Evolutionary conservation across 1,284 basidiomycete species (phyloP).

Genomic region (Ganoderma meredithae): DNA sequence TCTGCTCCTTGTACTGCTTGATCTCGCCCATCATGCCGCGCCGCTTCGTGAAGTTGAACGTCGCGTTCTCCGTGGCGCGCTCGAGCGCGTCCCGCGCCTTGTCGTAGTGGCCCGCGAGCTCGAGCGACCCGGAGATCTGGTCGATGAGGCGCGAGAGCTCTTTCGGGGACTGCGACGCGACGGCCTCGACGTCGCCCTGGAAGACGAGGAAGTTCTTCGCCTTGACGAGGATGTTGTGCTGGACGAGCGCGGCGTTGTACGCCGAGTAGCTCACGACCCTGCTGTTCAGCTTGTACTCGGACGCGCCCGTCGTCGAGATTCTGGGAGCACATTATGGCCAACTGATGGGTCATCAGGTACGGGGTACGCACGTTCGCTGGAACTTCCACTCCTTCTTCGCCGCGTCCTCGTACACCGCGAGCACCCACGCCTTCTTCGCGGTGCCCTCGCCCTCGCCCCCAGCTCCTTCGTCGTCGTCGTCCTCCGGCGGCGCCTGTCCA

Average conservation of each 20-base stretch:
- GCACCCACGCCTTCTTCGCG: conserved; percentile 93
- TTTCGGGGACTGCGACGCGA: conserved; percentile 93
- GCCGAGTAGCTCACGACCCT: conserved; percentile 82
- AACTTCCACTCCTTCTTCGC: conserved; percentile 88
- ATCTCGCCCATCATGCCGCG: conserved; percentile 95
- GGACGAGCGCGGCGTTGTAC: conserved; percentile 86
- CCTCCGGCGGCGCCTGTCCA: conserved; percentile 53
- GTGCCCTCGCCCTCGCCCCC: conserved; percentile 78
- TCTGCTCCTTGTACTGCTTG: conserved; percentile 97
- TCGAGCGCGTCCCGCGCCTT: conserved; percentile 88
- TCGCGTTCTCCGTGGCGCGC: conserved; percentile 91
- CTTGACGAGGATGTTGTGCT: conserved; percentile 97
- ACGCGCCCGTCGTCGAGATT: conserved; percentile 85
- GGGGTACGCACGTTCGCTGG: conserved; percentile 82
- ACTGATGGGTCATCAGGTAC: not conserved
- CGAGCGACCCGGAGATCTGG: conserved; percentile 94
- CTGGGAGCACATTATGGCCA: conserved; percentile 47
- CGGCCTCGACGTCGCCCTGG: conserved; percentile 98
- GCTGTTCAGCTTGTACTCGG: conserved; percentile 88
- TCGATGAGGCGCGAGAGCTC: conserved; percentile 93
- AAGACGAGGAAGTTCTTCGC: conserved; percentile 99
- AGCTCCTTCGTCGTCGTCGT: conserved; percentile 51
- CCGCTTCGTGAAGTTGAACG: conserved; percentile 93
- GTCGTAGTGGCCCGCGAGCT: conserved; percentile 91
- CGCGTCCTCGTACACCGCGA: conserved; percentile 87